These are phyloP conservation scores for Populus hybrid DNA, from an alignment of 441 rosid species.

Conservation along the genomic window DNA sequence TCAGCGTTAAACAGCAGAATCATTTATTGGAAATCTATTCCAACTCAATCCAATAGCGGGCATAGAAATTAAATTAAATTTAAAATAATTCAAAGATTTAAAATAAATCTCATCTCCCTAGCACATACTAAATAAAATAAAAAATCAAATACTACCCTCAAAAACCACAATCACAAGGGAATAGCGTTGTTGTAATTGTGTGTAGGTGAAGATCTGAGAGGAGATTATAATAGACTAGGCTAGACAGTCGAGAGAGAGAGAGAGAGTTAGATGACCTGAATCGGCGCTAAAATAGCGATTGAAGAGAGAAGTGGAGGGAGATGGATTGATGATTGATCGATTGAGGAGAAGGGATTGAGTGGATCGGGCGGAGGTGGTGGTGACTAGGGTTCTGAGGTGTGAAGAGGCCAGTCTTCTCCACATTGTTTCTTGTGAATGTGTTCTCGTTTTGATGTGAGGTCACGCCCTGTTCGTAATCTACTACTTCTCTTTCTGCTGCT, in stretches of 20 bases:
- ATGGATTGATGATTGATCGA: conserved; percentile 33
- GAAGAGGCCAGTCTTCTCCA: conserved; percentile 77
- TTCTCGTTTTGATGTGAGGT: conserved; percentile 41
- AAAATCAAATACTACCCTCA: background rate
- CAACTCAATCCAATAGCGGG: background rate
- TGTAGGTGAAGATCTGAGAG: conserved; percentile 17
- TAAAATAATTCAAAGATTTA: background rate
- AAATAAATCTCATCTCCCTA: background rate
- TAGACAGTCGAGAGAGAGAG: background rate
- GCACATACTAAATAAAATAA: background rate
- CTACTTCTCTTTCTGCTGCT: background rate
- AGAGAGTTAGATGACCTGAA: conserved; percentile 42
- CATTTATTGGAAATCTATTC: background rate
- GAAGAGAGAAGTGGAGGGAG: conserved; percentile 30
- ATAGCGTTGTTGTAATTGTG: background rate
- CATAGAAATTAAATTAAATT: background rate
- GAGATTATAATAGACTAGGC: background rate
- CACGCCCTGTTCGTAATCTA: conserved; percentile 14
- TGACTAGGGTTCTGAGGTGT: conserved; percentile 71
- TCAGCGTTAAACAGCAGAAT: background rate
- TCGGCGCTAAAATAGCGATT: conserved; percentile 48
- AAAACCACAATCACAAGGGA: background rate
- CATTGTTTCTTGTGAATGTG: conserved; percentile 42
- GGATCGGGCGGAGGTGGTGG: conserved; percentile 37
- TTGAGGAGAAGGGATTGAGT: conserved; percentile 12